These are phyloP conservation scores for Closterium sp. DNA, from an alignment of 139 green algal species.

Conservation along the genomic window DNA sequence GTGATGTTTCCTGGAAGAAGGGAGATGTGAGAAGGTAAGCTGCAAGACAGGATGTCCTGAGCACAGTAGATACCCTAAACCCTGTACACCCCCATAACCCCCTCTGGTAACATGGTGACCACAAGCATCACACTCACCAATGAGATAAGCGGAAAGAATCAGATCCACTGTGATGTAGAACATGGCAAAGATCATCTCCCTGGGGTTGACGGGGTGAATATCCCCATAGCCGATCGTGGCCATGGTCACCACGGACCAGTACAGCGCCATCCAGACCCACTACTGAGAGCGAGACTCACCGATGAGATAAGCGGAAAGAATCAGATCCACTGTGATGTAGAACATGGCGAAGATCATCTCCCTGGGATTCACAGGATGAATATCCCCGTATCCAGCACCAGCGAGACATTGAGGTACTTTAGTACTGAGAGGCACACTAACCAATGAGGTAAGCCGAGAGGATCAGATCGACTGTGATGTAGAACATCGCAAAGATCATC, in stretches of 20 bases:
- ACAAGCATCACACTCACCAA: neutral
- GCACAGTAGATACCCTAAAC: no score
- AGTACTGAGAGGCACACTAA: no score
- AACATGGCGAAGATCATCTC: conserved; percentile 31
- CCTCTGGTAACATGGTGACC: no score
- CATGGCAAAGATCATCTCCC: conserved; percentile 32
- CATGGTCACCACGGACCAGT: conserved; percentile 37
- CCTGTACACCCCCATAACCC: no score
- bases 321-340: conserved; percentile 2
- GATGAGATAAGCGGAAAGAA: neutral
- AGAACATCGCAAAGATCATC: conserved; percentile 25
- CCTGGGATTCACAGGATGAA: conserved; percentile 27
- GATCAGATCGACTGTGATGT: conserved; percentile 4
- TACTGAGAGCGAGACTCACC: no score
- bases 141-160: neutral
- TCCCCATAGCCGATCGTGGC: conserved; percentile 19
- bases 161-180: conserved; percentile 11
- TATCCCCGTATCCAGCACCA: conserved; percentile 27
- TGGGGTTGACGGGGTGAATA: conserved; percentile 24
- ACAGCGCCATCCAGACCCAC: neutral
- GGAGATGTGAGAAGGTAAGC: no score
- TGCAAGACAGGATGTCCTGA: no score
- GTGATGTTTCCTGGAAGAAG: conserved; percentile 41
- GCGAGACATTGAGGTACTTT: no score
- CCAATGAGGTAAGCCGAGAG: neutral